Evolutionary conservation across 306 rosid genomes (phyloP), one percentile per base, ranked within the genome.

Genomic region (Gastrolobium bilobum): DNA sequence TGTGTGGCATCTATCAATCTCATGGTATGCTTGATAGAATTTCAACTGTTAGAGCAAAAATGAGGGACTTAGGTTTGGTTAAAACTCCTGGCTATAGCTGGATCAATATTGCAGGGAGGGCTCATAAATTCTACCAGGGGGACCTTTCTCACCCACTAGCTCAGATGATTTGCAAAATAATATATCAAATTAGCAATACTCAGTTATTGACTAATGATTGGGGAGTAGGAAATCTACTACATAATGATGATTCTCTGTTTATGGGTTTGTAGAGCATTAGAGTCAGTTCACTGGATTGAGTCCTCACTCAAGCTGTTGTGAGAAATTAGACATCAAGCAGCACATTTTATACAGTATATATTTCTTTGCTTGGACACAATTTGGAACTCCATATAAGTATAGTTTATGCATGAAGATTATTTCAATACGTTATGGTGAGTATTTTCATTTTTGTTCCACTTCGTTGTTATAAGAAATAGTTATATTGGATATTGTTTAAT

Each of bases 71-170:
- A 58, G 91, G 90, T 69, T 81, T 90, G 78, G 71, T 81, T 8
- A 92, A 92, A 87, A 69, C 78, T 81, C 93, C 95, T 54, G 97
- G 93, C 29, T 86, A 80, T 73, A 90, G 95, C 76, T 89, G 97
- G 91, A 90, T 90, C 64, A 81, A 68, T 42, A 71, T 84, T 62
- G 84, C 82, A 1, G 88, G 88, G 68, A 83, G 75, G 35, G 42
- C 77, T 29, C 79, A 71, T 59, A 81, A 81, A 79, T 86, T 92
- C 76, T 83, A 90, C 73, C 85, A 88, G 76, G 90, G 89, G 47
- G 86, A 76, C 77, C 79, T 77, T 59, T 86, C 90, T 62, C 90
- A 79, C 57, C 85, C 84, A 78, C 76, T 72, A n/a, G 75, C 71
- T 62, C 30, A 42, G 48, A 78, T 63, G 15, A 65, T 82, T 54